Conservation (phyloP, 805 yeast genomes). For the Kuraishia capsulata region DNA sequence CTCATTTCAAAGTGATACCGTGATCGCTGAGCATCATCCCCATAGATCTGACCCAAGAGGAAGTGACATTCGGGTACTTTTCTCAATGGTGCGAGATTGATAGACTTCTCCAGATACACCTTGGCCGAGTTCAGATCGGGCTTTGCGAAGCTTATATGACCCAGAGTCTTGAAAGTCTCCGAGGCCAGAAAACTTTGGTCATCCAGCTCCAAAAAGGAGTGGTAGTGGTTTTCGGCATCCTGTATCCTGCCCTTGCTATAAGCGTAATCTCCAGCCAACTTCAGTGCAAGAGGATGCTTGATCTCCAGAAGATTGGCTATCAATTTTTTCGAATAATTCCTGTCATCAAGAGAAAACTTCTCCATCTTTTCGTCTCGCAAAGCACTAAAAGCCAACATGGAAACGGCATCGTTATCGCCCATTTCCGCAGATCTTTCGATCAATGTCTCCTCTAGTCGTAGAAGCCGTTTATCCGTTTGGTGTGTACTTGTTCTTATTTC, state of each 20-base stretch:
- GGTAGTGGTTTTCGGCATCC: slow-evolving; percentile 55
- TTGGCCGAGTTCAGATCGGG: slow-evolving; percentile 46
- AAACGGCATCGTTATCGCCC: slow-evolving; percentile 76
- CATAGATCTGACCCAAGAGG: slow-evolving; percentile 62
- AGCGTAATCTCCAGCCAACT: slow-evolving; percentile 73
- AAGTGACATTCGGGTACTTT: slow-evolving; percentile 69
- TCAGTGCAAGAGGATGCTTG: slow-evolving; percentile 67
- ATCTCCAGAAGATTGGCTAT: slow-evolving; percentile 46
- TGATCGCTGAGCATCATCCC: slow-evolving; percentile 55
- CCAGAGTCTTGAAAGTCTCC: slow-evolving; percentile 64
- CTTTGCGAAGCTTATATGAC: slow-evolving; percentile 48
- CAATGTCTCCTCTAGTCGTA: slow-evolving; percentile 59
- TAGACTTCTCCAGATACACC: slow-evolving; percentile 48
- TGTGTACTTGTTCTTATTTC: slow-evolving; percentile 54
- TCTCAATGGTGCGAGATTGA: slow-evolving; percentile 51
- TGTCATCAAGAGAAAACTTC: slow-evolving; percentile 41
- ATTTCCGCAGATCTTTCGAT: slow-evolving; percentile 79
- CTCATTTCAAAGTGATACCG: slow-evolving; percentile 68
- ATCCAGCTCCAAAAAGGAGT: slow-evolving; percentile 47
- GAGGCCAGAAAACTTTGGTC: slow-evolving; percentile 50
- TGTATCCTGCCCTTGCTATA: slow-evolving; percentile 34
- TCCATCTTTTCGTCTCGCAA: slow-evolving; percentile 24
- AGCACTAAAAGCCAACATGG: slow-evolving; percentile 63
- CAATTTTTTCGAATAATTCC: slow-evolving; percentile 50
- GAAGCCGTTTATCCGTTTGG: slow-evolving; percentile 43